Base-by-base conservation (phyloP, 2,329 filamentous ascomycete species). In the Scedosporium aurantiacum region DNA sequence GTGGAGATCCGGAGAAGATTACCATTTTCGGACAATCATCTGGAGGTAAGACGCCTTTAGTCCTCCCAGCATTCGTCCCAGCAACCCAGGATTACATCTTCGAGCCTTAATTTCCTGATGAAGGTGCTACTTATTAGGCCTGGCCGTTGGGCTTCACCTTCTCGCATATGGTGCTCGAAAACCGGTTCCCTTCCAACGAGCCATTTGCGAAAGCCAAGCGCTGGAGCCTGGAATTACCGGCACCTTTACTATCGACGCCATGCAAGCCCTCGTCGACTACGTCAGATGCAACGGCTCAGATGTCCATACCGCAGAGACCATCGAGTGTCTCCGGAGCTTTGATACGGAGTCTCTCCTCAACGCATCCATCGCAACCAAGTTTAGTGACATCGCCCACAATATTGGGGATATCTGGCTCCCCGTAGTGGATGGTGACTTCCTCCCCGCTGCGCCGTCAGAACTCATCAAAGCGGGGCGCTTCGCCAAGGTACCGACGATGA, bases 1-100 rank as follows among this genome's bases (percentile, higher is more conserved):
- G 86, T 2, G 86, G 86, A 2, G 85, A 88, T 66, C 82, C 85
- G 0, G 72, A 75, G 2, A 83, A 82, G 64, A 83, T 88, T 3
- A 87, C 84, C 0, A 82, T 88, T 58, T 87, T 81, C 80, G 85
- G 86, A 4, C 81, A 87, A 67, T 79, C 76, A 0, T 81, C 82
- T 0, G 82, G 82, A 1, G 71, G 78, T 1, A 85, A 87, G 60
- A 86, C 83, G 0, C 82, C 84, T 1, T 77, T 82, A 55, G 79
- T 86, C 18, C 12, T 32, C 27, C 56, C 41, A 18, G 25, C 2
- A 23, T 5, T 18, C 5, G n/a, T n/a, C n/a, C n/a, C n/a, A n/a
- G n/a, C n/a, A n/a, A n/a, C n/a, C n/a, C n/a, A n/a, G n/a, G n/a
- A n/a, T n/a, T n/a, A n/a, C n/a, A n/a, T n/a, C n/a, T n/a, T n/a